Conservation (phyloP, 345 rosid genomes). For the Eucalyptus grandis region DNA sequence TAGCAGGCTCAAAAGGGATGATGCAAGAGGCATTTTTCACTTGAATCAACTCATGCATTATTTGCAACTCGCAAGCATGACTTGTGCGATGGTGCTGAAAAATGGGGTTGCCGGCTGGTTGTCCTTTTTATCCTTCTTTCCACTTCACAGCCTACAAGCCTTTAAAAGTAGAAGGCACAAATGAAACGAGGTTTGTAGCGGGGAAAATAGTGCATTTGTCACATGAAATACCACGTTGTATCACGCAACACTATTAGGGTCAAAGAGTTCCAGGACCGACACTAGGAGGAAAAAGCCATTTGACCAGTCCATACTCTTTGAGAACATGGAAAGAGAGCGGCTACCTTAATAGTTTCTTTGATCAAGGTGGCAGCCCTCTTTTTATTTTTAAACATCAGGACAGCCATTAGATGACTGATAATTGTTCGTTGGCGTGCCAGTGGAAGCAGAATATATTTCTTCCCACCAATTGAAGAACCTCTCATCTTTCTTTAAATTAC, state of each 20-base stretch:
- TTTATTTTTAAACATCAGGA: not conserved
- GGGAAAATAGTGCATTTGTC: not conserved
- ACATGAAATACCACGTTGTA: not conserved
- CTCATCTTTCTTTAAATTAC: not conserved
- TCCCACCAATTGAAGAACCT: not conserved
- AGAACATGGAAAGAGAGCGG: not conserved
- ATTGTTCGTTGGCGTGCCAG: not conserved
- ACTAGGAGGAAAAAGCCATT: not conserved
- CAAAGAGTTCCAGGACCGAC: not conserved
- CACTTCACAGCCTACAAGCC: not conserved
- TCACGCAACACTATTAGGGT: not conserved
- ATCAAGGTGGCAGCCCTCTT: not conserved
- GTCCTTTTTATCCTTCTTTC: not conserved
- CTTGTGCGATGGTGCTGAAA: not conserved
- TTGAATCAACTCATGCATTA: not conserved
- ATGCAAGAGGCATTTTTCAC: not conserved
- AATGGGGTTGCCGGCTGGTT: not conserved
- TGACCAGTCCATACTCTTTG: not conserved
- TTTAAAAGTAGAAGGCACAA: not conserved
- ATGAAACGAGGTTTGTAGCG: not conserved
- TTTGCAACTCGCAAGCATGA: not conserved
- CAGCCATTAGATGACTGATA: not conserved
- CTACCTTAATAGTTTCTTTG: not conserved
- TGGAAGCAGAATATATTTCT: not conserved
- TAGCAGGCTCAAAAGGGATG: not conserved